Base-by-base conservation (phyloP, 768 basidiomycete genomes). In the Flagelloscypha sp. region DNA sequence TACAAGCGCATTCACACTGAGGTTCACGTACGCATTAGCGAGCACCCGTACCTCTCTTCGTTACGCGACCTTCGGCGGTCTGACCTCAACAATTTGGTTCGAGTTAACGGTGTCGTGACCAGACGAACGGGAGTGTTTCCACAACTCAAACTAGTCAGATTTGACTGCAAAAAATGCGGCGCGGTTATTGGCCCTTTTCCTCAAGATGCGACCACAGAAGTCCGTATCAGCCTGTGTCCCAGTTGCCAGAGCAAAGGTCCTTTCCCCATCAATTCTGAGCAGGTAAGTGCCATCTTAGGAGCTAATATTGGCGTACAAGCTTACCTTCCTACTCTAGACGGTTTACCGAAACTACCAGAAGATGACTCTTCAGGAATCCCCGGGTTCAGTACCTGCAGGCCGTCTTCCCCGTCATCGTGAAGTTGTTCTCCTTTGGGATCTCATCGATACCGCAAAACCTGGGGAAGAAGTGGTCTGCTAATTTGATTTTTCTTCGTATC, bases 91-190 rank as follows among this genome's bases (percentile, higher is more conserved):
- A 90, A 86, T 45, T 81, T 99, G 27, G 92, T 99, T 21, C 84
- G 95, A 24, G 85, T 99, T 6, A 77, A 83, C 6, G 95, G 95
- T 9, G 95, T 99, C 12, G 95, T 99, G 29, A 99, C 95, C 1
- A 69, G 95, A 39, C 73, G 95, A 24, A 89, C 81, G 7, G 94
- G 95, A 7, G 93, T 99, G 7, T 98, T 98, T 60, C 95, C 95
- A n/a, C 95, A 99, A 57, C 66, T 99, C 41, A 98, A 99, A 63
- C 95, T 97, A 52, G 93, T 99, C 57, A 98, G 97, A 56, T 99
- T 99, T 50, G 90, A 98, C 56, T 99, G 95, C 59, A 73, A 74
- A 37, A 97, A 94, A 56, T 99, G 95, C 48, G 83, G 84, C 12
- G 84, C 80, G n/a, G 78, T 88, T 18, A 68, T 98, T 11, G 95